Base-by-base conservation (phyloP, 345 rosid species). In the Jatropha curcas region DNA sequence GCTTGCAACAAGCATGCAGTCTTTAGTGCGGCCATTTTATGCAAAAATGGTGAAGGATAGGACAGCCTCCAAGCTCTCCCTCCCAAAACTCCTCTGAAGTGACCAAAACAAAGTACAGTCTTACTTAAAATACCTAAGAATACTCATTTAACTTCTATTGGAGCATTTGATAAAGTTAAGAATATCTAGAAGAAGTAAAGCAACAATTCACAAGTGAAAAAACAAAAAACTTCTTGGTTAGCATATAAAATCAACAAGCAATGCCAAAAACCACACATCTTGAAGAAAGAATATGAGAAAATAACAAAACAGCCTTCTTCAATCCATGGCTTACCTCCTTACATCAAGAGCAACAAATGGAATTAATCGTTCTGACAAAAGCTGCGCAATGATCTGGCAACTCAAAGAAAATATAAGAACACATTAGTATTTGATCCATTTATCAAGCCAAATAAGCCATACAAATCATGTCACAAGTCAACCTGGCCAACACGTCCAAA, bases 401-500 rank as follows among this genome's bases (percentile, higher is more conserved):
- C 76, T 78, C 57, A 65, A 53, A 45, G 53, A 79, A 55, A 43
- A 74, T 48, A 71, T 22, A 51, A 51, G 50, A 71, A 30, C 9
- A 28, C 24, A 19, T 56, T 55, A 53, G 50, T 65, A 17, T 16
- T 70, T 25, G 43, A 58, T 4, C 39, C 16, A 62, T 25, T 33
- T 39, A 51, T 60, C 35, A 57, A 62, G 67, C 43, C 58, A 66
- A 69, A 72, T 46, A 24, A 62, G n/a, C 58, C 19, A 25, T 10
- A 62, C 37, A 68, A 52, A 65, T 68, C 1, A 31, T 71, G 64
- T 81, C 75, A 71, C 65, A n/a, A n/a, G n/a, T n/a, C n/a, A 58
- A 94, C 98, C 97, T 94, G 98, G 66, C 98, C 97, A 78, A 89
- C 93, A 70, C 98, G 97, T 74, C 97, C 97, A 80, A 92, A 94